A percentile compares a stretch with the other conserved stretches of the same genome.
phyloP scores from a whole-genome alignment of 441 rosid genomes.

The Rhodomyrtus psidioides region DNA sequence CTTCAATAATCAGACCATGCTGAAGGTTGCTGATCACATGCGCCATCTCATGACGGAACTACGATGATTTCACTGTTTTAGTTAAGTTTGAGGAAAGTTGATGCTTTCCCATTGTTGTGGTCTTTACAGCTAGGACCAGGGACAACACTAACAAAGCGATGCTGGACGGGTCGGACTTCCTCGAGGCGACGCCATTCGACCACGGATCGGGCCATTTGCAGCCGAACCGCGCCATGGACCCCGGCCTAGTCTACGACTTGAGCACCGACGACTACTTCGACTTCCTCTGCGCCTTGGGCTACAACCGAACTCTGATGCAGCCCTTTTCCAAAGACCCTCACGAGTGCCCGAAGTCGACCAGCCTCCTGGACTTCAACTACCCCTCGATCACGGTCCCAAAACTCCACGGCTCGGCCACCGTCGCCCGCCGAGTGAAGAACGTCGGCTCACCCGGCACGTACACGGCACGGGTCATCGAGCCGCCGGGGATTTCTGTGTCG shows the following conservation, averaged over 20 bases:
- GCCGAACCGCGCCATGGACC: constrained; percentile 61
- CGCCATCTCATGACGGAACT: not conserved
- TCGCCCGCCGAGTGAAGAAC: constrained; percentile 37
- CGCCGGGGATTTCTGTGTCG: constrained; percentile 28
- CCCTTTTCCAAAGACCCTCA: constrained; percentile 13
- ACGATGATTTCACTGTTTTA: not conserved
- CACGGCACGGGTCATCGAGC: constrained; percentile 18
- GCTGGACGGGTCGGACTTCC: constrained; percentile 5
- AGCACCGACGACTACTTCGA: constrained; percentile 35
- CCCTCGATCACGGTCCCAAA: constrained; percentile 47
- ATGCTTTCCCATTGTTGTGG: not conserved
- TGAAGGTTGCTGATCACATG: not conserved
- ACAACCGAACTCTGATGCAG: constrained; percentile 24
- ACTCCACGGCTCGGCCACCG: constrained; percentile 17
- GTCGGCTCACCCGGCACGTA: constrained; percentile 39
- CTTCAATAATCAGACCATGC: not conserved
- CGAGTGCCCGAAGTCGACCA: constrained; percentile 18
- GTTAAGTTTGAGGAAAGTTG: not conserved
- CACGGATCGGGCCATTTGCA: constrained; percentile 57
- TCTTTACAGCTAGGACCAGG: constrained; percentile 38
- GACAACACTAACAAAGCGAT: constrained; percentile 40
- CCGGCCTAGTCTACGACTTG: constrained; percentile 53
- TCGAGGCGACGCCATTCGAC: constrained; percentile 38
- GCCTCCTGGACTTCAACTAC: constrained; percentile 35
- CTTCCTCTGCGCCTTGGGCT: constrained; percentile 55